Conservation (phyloP, 2,329 filamentous ascomycete species). For the Rugonectria rugulosa region DNA sequence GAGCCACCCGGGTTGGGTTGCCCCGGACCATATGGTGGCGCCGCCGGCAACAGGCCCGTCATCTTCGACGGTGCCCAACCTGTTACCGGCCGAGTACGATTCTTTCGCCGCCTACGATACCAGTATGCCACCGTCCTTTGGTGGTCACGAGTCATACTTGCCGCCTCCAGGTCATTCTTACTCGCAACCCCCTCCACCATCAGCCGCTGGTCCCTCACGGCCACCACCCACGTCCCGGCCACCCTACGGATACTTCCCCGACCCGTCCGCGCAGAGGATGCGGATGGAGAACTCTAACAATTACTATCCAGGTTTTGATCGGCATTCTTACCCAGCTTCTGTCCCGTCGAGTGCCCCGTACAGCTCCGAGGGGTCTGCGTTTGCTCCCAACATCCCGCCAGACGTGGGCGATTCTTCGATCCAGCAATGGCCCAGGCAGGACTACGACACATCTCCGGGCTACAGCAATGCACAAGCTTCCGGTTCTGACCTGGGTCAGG, state of each 20-base stretch:
- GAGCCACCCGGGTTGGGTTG: constrained; percentile 54
- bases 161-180: constrained; percentile 42
- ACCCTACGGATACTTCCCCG: constrained; percentile 37
- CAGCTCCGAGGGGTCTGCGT: constrained; percentile 31
- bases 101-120: constrained; percentile 57
- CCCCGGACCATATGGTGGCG: constrained; percentile 49
- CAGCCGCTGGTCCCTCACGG: constrained; percentile 26
- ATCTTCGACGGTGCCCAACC: constrained; percentile 52
- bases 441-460: constrained; percentile 35
- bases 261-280: constrained; percentile 26
- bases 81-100: constrained; percentile 60
- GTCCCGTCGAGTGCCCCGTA: constrained; percentile 28
- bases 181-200: constrained; percentile 30
- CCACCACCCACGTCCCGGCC: constrained; percentile 24
- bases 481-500: constrained; percentile 30
- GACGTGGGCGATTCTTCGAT: constrained; percentile 24
- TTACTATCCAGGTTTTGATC: constrained; percentile 33
- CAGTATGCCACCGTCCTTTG: constrained; percentile 51
- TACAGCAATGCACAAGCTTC: constrained; percentile 31
- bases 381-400: constrained; percentile 27
- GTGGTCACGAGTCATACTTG: constrained; percentile 54
- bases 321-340: constrained; percentile 31
- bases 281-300: constrained; percentile 30
- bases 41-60: constrained; percentile 42
- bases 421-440: constrained; percentile 35